Conservation (phyloP, 164 flowering plant species). For the Magnolia sinica region DNA sequence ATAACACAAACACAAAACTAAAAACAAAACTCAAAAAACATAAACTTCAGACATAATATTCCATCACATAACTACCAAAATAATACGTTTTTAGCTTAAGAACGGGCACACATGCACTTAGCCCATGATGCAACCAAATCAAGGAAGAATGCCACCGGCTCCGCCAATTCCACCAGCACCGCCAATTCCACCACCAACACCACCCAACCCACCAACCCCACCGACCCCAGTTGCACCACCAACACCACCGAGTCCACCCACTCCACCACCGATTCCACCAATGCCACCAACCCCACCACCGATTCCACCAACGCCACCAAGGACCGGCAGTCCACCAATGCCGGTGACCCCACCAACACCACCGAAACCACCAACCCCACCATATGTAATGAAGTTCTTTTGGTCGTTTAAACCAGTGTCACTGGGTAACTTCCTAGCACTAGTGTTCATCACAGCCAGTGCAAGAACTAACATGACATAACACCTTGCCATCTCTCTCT, state of each 20-base stretch:
- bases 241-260: conserved; percentile 8
- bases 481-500: conserved; percentile 8
- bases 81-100: background rate
- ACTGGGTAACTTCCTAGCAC: conserved; percentile 7
- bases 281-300: conserved; percentile 7
- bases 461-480: background rate
- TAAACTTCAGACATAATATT: background rate
- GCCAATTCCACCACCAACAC: background rate
- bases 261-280: conserved; percentile 3
- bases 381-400: conserved; percentile 8
- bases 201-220: background rate
- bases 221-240: conserved; percentile 1
- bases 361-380: conserved; percentile 2
- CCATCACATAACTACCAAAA: background rate
- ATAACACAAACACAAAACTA: background rate
- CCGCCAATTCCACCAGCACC: background rate
- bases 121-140: background rate
- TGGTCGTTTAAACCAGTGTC: conserved; percentile 6
- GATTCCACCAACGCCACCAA: conserved; percentile 1
- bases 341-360: conserved; percentile 3
- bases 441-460: background rate
- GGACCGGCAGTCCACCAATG: background rate
- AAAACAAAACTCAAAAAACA: too few species aligned
- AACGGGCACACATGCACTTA: background rate
- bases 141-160: conserved; percentile 1